These are phyloP conservation scores for Aspergillus homomorphus DNA, from an alignment of 495 filamentous ascomycete genomes.

Conservation along the genomic window DNA sequence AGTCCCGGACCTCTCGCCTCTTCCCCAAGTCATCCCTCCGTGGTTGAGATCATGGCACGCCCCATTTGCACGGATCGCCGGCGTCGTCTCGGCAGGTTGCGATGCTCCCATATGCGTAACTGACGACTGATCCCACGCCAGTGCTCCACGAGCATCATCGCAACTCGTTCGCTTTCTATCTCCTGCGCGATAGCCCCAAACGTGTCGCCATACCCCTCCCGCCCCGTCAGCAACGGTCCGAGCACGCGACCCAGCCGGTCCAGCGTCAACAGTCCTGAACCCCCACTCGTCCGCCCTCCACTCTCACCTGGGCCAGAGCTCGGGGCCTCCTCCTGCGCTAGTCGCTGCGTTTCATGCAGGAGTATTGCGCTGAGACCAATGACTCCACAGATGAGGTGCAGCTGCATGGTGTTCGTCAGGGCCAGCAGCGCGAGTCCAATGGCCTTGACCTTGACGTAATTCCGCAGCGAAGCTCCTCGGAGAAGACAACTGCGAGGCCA, in stretches of 20 bases:
- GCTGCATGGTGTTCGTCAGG: slow-evolving; percentile 35
- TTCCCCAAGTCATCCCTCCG: not conserved
- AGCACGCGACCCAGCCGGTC: slow-evolving; percentile 33
- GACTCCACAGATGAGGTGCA: slow-evolving; percentile 40
- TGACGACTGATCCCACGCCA: slow-evolving; percentile 36
- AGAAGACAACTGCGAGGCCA: slow-evolving; percentile 13
- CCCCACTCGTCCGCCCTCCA: slow-evolving; percentile 6
- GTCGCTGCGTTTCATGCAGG: slow-evolving; percentile 24
- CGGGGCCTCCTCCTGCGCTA: slow-evolving; percentile 16
- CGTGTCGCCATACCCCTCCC: slow-evolving; percentile 11
- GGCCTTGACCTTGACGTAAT: slow-evolving; percentile 25
- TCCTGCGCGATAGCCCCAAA: slow-evolving; percentile 25
- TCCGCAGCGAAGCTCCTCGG: slow-evolving; percentile 14
- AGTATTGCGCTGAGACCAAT: slow-evolving; percentile 37
- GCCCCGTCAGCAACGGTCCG: slow-evolving; percentile 33
- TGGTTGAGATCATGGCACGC: not conserved
- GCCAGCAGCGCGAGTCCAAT: slow-evolving; percentile 41
- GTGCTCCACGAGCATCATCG: slow-evolving; percentile 30
- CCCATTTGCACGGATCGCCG: not conserved
- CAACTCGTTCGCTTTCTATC: slow-evolving; percentile 34
- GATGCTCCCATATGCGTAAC: slow-evolving; percentile 27
- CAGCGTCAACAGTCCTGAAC: slow-evolving; percentile 18
- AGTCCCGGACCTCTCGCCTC: not conserved
- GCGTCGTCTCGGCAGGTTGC: not conserved
- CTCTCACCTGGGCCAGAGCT: slow-evolving; percentile 13